Percentiles rank a stretch among this genome's conserved stretches.
Evolutionary conservation across 176 grass and related monocot genomes (phyloP).

Genomic region (Panicum miliaceum): DNA sequence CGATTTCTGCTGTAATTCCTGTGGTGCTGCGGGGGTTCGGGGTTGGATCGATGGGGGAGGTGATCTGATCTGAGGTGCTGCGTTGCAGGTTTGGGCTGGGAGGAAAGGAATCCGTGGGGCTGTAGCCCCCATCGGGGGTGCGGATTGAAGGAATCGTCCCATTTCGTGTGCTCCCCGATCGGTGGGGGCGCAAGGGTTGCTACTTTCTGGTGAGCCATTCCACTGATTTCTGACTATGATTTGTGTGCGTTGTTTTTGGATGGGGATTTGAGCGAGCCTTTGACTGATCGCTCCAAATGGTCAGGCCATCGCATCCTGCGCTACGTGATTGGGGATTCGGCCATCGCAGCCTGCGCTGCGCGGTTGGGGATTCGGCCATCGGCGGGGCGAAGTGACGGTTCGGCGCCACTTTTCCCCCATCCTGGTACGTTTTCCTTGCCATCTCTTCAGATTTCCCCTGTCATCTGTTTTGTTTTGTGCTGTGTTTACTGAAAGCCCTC

Average conservation of each 20-base stretch:
- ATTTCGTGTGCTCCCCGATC: background rate
- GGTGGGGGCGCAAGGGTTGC: background rate
- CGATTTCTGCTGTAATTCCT: background rate
- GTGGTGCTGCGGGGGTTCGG: background rate
- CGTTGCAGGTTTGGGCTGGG: constrained; percentile 27
- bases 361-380: constrained; percentile 2
- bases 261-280: background rate
- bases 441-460: background rate
- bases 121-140: constrained; percentile 18
- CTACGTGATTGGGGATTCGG: background rate
- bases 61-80: background rate
- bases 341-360: background rate
- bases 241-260: background rate
- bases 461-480: background rate
- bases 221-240: background rate
- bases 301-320: background rate
- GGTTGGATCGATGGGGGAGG: background rate
- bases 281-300: background rate
- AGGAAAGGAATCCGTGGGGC: constrained; percentile 7
- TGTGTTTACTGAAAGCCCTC: background rate
- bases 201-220: constrained; percentile 15
- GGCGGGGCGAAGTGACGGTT: constrained; percentile 24
- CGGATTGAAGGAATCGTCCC: background rate
- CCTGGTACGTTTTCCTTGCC: constrained; percentile 22
- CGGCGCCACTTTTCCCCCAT: constrained; percentile 11